phyloP scores from a whole-genome alignment of 139 green algal genomes.

The Diplosphaera chodatii region DNA sequence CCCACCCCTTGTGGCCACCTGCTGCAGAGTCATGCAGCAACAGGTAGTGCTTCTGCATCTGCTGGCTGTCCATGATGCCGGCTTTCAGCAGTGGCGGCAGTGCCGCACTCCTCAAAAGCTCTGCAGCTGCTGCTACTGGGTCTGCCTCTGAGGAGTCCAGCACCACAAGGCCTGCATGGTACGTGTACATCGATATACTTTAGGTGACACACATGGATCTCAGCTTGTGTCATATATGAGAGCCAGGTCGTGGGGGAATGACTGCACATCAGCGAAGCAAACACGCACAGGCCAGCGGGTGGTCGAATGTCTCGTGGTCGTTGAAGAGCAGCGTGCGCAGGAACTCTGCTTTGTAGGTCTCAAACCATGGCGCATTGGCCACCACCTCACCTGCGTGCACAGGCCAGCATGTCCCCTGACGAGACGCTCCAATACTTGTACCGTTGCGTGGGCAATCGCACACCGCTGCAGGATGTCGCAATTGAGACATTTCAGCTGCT shows the following conservation, averaged over 20 bases:
- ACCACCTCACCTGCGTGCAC: background rate
- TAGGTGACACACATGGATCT: no score
- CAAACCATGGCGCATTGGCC: slow-evolving; percentile 68
- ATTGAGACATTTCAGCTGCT: no score
- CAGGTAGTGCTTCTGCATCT: slow-evolving; percentile 52
- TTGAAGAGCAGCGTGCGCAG: slow-evolving; percentile 68
- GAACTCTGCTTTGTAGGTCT: slow-evolving; percentile 66
- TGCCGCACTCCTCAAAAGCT: slow-evolving; percentile 20
- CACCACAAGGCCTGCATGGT: no score
- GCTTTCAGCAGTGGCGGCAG: slow-evolving; percentile 46
- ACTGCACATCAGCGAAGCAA: no score
- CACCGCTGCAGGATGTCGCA: no score
- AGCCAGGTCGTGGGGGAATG: no score
- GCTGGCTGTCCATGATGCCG: slow-evolving; percentile 46
- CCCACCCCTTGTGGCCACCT: background rate
- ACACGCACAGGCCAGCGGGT: slow-evolving; percentile 72
- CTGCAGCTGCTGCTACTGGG: slow-evolving; percentile 30
- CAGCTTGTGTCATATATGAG: no score
- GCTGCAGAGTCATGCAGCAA: slow-evolving; percentile 57
- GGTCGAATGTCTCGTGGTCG: slow-evolving; percentile 80
- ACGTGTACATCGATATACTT: no score
- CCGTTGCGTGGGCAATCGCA: no score
- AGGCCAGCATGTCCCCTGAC: no score
- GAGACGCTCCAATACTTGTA: no score
- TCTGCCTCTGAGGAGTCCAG: no score